Percentiles rank a stretch among this genome's conserved stretches.
Evolutionary conservation across 139 green algal species (phyloP).

Genomic region (Raphidocelis subcapitata): DNA sequence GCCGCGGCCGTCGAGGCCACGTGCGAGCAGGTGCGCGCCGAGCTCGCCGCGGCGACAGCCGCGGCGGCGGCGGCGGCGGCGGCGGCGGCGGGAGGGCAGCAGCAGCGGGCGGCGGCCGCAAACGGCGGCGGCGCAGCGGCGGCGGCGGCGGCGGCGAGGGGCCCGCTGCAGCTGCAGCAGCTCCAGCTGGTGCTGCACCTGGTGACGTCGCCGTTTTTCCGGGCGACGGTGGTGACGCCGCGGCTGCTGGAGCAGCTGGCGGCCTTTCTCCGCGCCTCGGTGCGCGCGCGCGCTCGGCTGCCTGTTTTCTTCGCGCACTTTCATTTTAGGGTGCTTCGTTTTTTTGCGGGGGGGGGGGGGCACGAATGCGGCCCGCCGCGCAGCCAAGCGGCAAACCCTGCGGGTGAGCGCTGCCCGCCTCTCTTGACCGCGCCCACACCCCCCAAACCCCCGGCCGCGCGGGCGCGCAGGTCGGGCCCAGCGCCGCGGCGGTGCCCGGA

Average conservation of each 20-base stretch:
- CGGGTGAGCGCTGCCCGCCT: too few relatives aligned
- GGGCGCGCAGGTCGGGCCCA: too few relatives aligned
- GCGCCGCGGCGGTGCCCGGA: too few relatives aligned
- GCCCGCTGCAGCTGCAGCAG: conserved; percentile 16
- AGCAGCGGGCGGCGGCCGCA: conserved; percentile 27
- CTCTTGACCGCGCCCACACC: too few relatives aligned
- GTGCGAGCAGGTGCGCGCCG: conserved; percentile 30
- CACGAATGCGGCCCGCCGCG: too few relatives aligned
- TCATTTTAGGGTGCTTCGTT: too few relatives aligned
- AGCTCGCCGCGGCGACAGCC: background rate
- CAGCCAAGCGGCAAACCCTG: too few relatives aligned
- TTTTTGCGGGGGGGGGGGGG: too few relatives aligned
- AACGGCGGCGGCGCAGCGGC: too few relatives aligned
- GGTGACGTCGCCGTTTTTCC: conserved; percentile 57
- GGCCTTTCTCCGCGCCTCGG: conserved; percentile 45
- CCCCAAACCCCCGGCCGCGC: too few relatives aligned
- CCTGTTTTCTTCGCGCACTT: too few relatives aligned
- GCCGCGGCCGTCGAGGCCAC: conserved; percentile 45
- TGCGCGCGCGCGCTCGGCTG: too few relatives aligned
- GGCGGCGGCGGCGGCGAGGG: conserved; percentile 19
- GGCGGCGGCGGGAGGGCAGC: conserved; percentile 5
- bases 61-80: background rate
- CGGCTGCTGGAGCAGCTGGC: conserved; percentile 56
- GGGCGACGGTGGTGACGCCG: conserved; percentile 39
- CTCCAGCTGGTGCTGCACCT: conserved; percentile 66